phyloP scores from a whole-genome alignment of 768 basidiomycete genomes.

The Pulveroboletus sp. region DNA sequence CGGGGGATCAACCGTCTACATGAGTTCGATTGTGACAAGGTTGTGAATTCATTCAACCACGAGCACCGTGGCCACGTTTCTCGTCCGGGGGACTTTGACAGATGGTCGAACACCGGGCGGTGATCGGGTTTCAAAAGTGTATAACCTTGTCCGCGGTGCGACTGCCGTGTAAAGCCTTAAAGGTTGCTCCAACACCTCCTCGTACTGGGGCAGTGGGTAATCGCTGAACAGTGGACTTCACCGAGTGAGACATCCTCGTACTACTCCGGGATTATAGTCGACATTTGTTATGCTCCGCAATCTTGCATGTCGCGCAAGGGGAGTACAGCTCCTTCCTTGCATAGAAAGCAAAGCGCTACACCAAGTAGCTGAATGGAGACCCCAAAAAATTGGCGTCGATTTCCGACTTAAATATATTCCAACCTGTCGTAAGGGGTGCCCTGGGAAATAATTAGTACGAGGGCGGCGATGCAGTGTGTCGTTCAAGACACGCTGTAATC shows the following conservation, averaged over 20 bases:
- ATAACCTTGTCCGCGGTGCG: conserved; percentile 11
- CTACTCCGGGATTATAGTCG: conserved; percentile 18
- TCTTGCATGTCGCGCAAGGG: conserved; percentile 1
- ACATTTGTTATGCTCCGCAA: conserved; percentile 13
- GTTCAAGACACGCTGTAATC: too few species aligned
- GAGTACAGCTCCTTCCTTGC: too few species aligned
- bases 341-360: too few species aligned
- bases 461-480: too few species aligned
- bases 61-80: conserved; percentile 1
- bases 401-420: too few species aligned
- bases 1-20: conserved; percentile 2
- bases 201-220: background rate
- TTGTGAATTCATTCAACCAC: conserved; percentile 1
- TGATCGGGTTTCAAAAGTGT: conserved; percentile 16
- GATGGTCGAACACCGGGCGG: conserved; percentile 8
- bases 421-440: too few species aligned
- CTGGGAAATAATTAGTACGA: too few species aligned
- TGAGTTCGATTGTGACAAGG: conserved; percentile 1
- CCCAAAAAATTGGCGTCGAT: too few species aligned
- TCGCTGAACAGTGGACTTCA: background rate
- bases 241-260: conserved; percentile 7
- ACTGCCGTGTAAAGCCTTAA: conserved; percentile 8
- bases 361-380: too few species aligned
- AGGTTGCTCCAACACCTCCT: conserved; percentile 3
- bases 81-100: conserved; percentile 20